These are phyloP conservation scores for Botrytis hyacinthi DNA, from an alignment of 2,329 filamentous ascomycete genomes.

Conservation along the genomic window DNA sequence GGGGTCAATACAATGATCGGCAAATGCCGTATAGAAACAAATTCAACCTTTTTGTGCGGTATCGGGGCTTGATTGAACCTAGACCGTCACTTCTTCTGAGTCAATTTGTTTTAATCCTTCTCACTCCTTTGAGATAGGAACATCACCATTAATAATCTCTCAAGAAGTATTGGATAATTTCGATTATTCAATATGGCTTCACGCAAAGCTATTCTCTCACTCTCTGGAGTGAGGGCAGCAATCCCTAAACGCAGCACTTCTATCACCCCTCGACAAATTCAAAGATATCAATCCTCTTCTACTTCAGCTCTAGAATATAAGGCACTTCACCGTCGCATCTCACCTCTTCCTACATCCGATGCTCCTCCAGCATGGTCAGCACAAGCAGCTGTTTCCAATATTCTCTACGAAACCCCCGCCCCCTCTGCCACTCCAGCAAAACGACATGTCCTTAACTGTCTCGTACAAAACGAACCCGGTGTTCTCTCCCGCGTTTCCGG, in stretches of 20 bases:
- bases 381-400: conserved; percentile 93
- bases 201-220: conserved; percentile 35
- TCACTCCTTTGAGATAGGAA: conserved; percentile 20
- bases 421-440: conserved; percentile 82
- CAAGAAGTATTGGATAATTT: conserved; percentile 12
- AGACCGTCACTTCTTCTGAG: conserved; percentile 12
- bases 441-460: conserved; percentile 94
- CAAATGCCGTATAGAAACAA: background rate
- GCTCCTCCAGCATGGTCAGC: conserved; percentile 80
- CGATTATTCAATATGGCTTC: conserved; percentile 34
- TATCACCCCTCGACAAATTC: conserved; percentile 28
- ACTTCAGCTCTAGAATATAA: conserved; percentile 97
- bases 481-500: conserved; percentile 95
- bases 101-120: conserved; percentile 10
- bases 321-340: conserved; percentile 85
- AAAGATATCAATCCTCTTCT: conserved; percentile 54
- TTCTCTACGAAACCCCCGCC: conserved; percentile 95
- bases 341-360: conserved; percentile 76
- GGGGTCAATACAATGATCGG: conserved; percentile 10
- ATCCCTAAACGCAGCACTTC: conserved; percentile 27
- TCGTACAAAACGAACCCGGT: conserved; percentile 98
- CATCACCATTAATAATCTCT: background rate
- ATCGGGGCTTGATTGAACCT: conserved; percentile 18
- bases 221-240: conserved; percentile 30
- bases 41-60: conserved; percentile 19